A percentile compares a stretch with the other conserved stretches of the same genome.
These are phyloP conservation scores for Rhododendron griersonianum DNA, from an alignment of 148 eudicot genomes.

Conservation along the genomic window DNA sequence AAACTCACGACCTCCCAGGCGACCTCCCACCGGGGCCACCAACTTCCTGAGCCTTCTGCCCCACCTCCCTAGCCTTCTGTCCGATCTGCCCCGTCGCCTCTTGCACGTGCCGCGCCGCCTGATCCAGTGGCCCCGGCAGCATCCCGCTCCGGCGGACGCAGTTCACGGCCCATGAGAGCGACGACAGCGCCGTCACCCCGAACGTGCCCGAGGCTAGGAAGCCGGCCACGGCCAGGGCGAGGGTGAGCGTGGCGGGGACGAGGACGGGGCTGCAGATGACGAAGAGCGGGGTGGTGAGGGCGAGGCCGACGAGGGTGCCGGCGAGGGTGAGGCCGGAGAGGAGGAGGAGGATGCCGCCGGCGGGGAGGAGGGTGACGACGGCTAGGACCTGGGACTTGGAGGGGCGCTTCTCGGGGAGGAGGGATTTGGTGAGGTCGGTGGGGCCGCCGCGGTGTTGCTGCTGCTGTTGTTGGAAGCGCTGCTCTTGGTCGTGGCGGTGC, in stretches of 20 bases:
- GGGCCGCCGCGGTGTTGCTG: neutral
- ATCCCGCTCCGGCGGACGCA: neutral
- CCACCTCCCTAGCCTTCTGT: constrained; percentile 17
- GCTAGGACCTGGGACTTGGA: constrained; percentile 35
- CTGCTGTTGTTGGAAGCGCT: neutral
- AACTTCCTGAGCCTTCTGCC: constrained; percentile 23
- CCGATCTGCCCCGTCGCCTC: constrained; percentile 18
- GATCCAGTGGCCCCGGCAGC: constrained; percentile 18
- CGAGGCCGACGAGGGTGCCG: constrained; percentile 48
- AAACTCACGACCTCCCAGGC: neutral
- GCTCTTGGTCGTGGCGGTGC: constrained; percentile 5
- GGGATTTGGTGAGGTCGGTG: neutral
- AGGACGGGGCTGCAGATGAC: constrained; percentile 62
- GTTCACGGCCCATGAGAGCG: constrained; percentile 41
- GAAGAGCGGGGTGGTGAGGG: constrained; percentile 48
- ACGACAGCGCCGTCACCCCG: constrained; percentile 50
- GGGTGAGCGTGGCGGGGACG: constrained; percentile 45
- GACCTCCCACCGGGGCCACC: neutral
- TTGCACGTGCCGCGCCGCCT: constrained; percentile 22
- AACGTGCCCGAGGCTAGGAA: constrained; percentile 49
- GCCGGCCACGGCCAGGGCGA: constrained; percentile 44
- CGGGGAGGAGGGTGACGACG: constrained; percentile 36
- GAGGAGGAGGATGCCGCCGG: constrained; percentile 43
- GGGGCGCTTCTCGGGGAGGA: constrained; percentile 19
- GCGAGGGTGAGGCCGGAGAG: constrained; percentile 40